Evolutionary conservation across 306 rosid species (phyloP).

Genomic region (Gleditsia sinensis): DNA sequence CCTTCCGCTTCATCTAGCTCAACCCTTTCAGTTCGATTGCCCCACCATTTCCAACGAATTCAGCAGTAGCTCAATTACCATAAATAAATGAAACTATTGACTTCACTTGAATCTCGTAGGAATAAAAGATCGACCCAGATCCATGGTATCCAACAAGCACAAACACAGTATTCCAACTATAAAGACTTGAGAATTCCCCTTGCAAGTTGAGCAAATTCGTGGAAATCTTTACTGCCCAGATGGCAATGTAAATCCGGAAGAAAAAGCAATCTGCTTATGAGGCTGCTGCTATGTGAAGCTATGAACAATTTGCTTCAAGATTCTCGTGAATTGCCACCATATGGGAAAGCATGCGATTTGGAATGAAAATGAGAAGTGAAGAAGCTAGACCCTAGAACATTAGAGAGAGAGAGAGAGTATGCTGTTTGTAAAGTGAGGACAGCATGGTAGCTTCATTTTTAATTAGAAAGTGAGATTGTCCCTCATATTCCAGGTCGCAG

Average conservation of each 20-base stretch:
- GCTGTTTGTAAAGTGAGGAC: background rate
- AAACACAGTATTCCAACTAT: background rate
- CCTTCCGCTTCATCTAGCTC: conserved; percentile 76
- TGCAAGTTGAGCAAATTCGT: conserved; percentile 12
- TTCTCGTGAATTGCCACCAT: conserved; percentile 36
- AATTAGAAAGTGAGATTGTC: conserved; percentile 22
- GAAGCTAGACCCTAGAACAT: background rate
- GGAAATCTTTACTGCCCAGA: conserved; percentile 20
- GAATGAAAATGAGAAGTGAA: conserved; percentile 19
- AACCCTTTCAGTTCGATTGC: conserved; percentile 33
- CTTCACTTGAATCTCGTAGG: conserved; percentile 31
- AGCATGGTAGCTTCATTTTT: background rate
- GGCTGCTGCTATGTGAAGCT: conserved; percentile 26
- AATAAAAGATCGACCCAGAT: conserved; percentile 53
- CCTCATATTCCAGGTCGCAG: conserved; percentile 21
- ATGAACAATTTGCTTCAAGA: conserved; percentile 26
- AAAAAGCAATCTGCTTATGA: conserved; percentile 39
- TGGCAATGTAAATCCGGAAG: conserved; percentile 11
- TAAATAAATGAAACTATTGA: conserved; percentile 30
- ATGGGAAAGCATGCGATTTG: conserved; percentile 32
- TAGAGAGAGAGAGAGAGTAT: conserved; percentile 12
- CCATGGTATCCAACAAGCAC: conserved; percentile 38
- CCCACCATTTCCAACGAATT: conserved; percentile 46
- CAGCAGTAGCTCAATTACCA: conserved; percentile 31
- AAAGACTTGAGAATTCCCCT: conserved; percentile 10